Evolutionary conservation across 2,329 filamentous ascomycete species (phyloP), one percentile per base, ranked within the genome.

Genomic region (Calonectria montana): DNA sequence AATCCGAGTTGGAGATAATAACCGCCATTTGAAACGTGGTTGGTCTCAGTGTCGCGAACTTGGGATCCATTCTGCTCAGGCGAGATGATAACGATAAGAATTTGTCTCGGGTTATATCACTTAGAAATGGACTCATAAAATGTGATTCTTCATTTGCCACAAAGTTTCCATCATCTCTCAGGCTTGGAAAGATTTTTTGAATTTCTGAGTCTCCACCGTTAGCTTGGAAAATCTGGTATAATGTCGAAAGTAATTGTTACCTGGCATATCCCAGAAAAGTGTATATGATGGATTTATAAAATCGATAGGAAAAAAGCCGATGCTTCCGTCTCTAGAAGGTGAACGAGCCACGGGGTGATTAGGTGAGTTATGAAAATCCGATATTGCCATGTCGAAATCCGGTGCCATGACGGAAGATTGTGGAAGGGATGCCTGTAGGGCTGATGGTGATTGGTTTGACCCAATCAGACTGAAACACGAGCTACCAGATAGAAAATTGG

Each of bases 321-420:
- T 2, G 5, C 2, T 6, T 21, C 13, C 1, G 13, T 2, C 9
- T 3, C 15, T 15, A 12, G n/a, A 9, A 15, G 4, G 5, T 6
- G 29, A 4, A 23, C 3, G n/a, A 25, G n/a, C 5, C 4, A 8
- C 7, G 6, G 16, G n/a, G 0, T 25, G n/a, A n/a, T 7, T 3
- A 16, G 6, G 18, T 23, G n/a, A n/a, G 2, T 27, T 27, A 9
- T 21, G 37, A 27, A 43, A 9, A 8, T 10, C 16, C 8, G 35
- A 29, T 43, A 37, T 29, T 3, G n/a, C 9, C n/a, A 21, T 4
- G 10, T n/a, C 15, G 13, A 5, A 35, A 25, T 57, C 35, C 3
- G 8, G 12, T 5, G n/a, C 8, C 13, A 21, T 29, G 1, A 27
- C 18, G 12, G 13, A 1, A 2, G 35, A 29, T 2, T 29, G 21